phyloP scores from a whole-genome alignment of 805 yeast genomes.

The Danielia reshetovae region DNA sequence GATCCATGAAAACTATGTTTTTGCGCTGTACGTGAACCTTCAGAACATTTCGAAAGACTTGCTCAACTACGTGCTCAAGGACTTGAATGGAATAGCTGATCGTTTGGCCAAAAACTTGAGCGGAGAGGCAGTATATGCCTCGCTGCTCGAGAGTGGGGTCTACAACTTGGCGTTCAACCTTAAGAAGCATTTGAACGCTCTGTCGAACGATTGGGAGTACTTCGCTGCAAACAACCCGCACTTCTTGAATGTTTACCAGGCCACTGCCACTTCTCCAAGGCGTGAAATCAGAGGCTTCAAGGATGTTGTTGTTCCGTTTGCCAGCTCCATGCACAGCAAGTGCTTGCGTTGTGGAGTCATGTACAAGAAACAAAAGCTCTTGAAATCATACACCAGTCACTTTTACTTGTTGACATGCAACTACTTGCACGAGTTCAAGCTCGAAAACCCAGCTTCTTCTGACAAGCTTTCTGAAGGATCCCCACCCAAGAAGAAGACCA shows the following conservation, averaged over 20 bases:
- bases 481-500: conserved; percentile 14
- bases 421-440: conserved; percentile 40
- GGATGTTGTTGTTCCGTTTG: conserved; percentile 29
- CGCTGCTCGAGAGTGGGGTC: conserved; percentile 12
- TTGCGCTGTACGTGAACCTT: conserved; percentile 38
- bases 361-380: conserved; percentile 38
- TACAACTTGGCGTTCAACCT: conserved; percentile 23
- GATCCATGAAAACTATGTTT: conserved; percentile 38
- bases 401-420: conserved; percentile 41
- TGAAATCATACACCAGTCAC: conserved; percentile 35
- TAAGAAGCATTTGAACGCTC: conserved; percentile 22
- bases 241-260: conserved; percentile 21
- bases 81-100: conserved; percentile 29
- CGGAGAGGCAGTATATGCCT: conserved; percentile 19
- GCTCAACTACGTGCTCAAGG: conserved; percentile 34
- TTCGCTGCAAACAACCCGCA: conserved; percentile 31
- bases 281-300: conserved; percentile 19
- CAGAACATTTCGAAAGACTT: conserved; percentile 40
- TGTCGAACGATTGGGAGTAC: conserved; percentile 35
- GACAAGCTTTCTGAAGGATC: conserved; percentile 7
- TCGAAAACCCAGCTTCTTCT: conserved; percentile 19
- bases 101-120: conserved; percentile 28
- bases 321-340: conserved; percentile 36
- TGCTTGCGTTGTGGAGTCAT: conserved; percentile 37
- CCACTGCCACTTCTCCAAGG: conserved; percentile 14